Evolutionary conservation across 1,139 yeast genomes (phyloP).

Genomic region (Ogataea hybrid): DNA sequence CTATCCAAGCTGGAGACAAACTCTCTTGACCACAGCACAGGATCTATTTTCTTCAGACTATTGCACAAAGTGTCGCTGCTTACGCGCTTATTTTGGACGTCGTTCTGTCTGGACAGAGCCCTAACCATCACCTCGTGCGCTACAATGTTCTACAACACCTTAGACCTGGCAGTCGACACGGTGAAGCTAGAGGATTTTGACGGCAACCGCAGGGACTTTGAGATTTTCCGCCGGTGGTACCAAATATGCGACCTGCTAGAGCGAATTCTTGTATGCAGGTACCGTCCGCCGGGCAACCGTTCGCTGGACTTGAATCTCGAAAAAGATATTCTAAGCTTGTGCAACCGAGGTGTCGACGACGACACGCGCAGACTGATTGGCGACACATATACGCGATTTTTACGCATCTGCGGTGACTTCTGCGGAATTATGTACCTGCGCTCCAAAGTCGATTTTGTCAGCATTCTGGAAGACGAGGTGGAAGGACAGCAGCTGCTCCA

Average conservation of each 20-base stretch:
- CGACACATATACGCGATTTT: slow-evolving; percentile 13
- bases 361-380: slow-evolving; percentile 12
- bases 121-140: slow-evolving; percentile 32
- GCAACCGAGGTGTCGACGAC: slow-evolving; percentile 4
- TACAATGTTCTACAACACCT: slow-evolving; percentile 29
- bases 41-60: slow-evolving; percentile 13
- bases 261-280: slow-evolving; percentile 26
- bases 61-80: slow-evolving; percentile 25
- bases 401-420: slow-evolving; percentile 23
- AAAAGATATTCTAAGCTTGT: slow-evolving; percentile 23
- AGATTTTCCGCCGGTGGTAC: slow-evolving; percentile 27
- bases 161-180: slow-evolving; percentile 30
- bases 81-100: slow-evolving; percentile 32
- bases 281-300: slow-evolving; percentile 32
- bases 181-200: slow-evolving; percentile 28
- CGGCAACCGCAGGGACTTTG: slow-evolving; percentile 24
- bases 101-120: slow-evolving; percentile 32
- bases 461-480: slow-evolving; percentile 22
- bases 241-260: slow-evolving; percentile 27
- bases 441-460: slow-evolving; percentile 31
- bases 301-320: slow-evolving; percentile 22
- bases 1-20: slow-evolving; percentile 8
- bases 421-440: slow-evolving; percentile 29
- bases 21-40: slow-evolving; percentile 1
- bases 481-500: slow-evolving; percentile 4